Evolutionary conservation across 352 stramenopile genomes (phyloP).

Genomic region (Globisporangium ultimum): DNA sequence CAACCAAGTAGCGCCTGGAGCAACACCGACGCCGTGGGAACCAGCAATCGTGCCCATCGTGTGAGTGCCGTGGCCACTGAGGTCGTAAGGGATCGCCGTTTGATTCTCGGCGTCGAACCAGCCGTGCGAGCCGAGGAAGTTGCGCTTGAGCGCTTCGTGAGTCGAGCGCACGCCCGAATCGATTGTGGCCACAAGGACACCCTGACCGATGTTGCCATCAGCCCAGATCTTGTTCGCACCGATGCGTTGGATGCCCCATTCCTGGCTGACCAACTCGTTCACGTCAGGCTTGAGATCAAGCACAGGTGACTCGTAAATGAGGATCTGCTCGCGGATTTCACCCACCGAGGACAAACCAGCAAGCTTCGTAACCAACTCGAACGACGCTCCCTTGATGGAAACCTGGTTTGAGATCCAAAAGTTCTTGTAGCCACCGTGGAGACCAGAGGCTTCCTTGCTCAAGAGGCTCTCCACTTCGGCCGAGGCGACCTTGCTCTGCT

Average conservation of each 20-base stretch:
- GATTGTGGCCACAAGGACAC: conserved; percentile 19
- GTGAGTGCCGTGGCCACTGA: conserved; percentile 17
- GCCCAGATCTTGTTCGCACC: conserved; percentile 13
- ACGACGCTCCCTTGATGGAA: too few species aligned
- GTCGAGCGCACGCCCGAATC: conserved; percentile 13
- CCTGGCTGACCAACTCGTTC: too few species aligned
- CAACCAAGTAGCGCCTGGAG: conserved; percentile 22
- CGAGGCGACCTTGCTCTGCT: too few species aligned
- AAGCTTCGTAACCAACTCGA: too few species aligned
- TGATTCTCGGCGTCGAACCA: conserved; percentile 19
- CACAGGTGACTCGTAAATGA: too few species aligned
- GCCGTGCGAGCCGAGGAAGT: conserved; percentile 13
- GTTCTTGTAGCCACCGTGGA: too few species aligned
- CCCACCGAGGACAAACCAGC: too few species aligned
- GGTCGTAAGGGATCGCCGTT: conserved; percentile 7
- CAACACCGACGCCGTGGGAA: conserved; percentile 14
- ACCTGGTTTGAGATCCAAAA: too few species aligned
- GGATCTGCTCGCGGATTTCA: too few species aligned
- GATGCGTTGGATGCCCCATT: background rate
- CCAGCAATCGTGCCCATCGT: conserved; percentile 14
- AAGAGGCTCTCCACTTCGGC: too few species aligned
- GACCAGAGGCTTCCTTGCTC: too few species aligned
- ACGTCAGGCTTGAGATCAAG: too few species aligned
- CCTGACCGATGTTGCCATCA: conserved; percentile 16
- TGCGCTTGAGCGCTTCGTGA: conserved; percentile 9